Conservation (phyloP, 345 rosid species). For the Geranium rotundifolium region DNA sequence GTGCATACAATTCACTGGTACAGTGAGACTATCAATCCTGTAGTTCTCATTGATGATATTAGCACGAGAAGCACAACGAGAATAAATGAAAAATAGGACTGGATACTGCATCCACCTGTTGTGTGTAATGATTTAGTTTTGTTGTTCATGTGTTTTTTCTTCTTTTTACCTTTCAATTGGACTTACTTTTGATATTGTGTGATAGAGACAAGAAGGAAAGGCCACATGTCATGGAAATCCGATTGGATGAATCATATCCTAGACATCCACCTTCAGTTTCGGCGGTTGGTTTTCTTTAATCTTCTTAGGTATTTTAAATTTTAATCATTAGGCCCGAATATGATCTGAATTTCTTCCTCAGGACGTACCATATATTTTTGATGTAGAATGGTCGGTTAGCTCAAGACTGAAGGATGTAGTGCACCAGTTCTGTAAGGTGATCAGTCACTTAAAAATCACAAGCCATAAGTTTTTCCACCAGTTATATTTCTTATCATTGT, state of each 20-base stretch:
- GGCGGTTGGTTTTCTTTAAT: slow-evolving; percentile 35
- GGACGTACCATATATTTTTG: slow-evolving; percentile 61
- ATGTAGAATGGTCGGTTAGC: slow-evolving; percentile 41
- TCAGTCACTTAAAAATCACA: background rate
- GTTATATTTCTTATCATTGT: background rate
- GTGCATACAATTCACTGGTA: background rate
- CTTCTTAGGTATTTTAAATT: slow-evolving; percentile 1
- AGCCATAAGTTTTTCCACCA: background rate
- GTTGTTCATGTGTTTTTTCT: background rate
- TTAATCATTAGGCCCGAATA: slow-evolving; percentile 5
- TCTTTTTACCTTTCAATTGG: slow-evolving; percentile 6
- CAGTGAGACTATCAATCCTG: background rate
- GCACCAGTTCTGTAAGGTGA: slow-evolving; percentile 49
- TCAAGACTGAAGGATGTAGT: slow-evolving; percentile 56
- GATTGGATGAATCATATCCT: slow-evolving; percentile 43
- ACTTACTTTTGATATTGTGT: slow-evolving; percentile 6
- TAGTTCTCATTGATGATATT: background rate
- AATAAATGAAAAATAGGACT: background rate
- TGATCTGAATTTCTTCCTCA: slow-evolving; percentile 13
- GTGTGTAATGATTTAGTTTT: background rate
- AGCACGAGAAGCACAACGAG: background rate
- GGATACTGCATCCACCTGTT: background rate
- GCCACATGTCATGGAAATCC: slow-evolving; percentile 48
- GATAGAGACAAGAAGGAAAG: slow-evolving; percentile 52
- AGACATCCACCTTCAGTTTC: slow-evolving; percentile 55